Base-by-base conservation (phyloP, 2,329 filamentous ascomycete genomes). In the Ascochyta lentis region DNA sequence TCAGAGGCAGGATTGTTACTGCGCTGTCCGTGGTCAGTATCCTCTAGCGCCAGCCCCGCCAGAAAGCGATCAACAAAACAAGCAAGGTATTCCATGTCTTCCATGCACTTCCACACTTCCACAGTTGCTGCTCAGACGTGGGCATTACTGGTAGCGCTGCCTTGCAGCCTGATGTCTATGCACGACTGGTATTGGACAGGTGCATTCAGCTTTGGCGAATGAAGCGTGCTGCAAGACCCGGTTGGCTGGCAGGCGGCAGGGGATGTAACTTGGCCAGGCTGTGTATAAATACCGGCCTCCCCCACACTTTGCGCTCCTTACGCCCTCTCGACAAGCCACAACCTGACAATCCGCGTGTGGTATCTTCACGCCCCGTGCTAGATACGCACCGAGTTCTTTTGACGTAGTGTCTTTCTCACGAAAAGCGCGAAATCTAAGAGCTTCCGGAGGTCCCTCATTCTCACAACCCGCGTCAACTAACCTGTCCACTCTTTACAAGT, bases 401-500 rank as follows among this genome's bases (percentile, higher is more conserved):
- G 70, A 72, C 63, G 63, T 66, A 66, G 64, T 68, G 68, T 62
- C 71, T 75, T 71, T 65, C 64, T 63, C 49, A 56, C 63, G 53
- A 69, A 73, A 72, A 70, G 70, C 62, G 67, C 65, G 57, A 69
- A 66, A 67, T 72, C 68, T 68, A 61, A 77, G 77, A 77, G 76
- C 79, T 84, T 83, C 81, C 80, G 78, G 78, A 81, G 79, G 79
- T 83, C 81, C 78, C 76, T 77, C 46, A 34, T 50, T 73, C 75
- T 80, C 82, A 77, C 78, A 67, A 59, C 75, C 78, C 79, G 80
- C 80, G 80, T 82, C 81, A 82, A 76, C 77, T 77, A 78, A 76
- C 71, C 71, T 71, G 68, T 76, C 75, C 78, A 72, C 76, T 79
- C 78, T 79, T 79, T 77, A 61, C 64, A 60, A 68, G 81, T 80